Percentiles rank a stretch among this genome's conserved stretches.
phyloP scores from a whole-genome alignment of 805 yeast species.

The Teunomyces funiuensis region DNA sequence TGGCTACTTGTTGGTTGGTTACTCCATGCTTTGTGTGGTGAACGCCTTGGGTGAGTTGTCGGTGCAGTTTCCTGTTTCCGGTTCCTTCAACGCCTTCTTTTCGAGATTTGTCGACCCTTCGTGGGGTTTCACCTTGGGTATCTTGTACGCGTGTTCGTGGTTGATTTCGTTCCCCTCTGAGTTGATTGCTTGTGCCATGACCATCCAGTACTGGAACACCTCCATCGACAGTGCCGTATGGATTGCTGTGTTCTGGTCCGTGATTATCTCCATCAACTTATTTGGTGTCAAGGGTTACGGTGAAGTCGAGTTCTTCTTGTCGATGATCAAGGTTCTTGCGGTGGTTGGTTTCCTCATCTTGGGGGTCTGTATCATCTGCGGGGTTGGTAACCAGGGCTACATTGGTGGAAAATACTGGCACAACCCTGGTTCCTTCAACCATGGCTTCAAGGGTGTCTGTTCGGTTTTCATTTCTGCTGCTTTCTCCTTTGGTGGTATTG shows the following conservation, averaged over 20 bases:
- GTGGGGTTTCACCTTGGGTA: slow-evolving; percentile 52
- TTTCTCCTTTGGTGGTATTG: slow-evolving; percentile 63
- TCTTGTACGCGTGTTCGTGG: slow-evolving; percentile 43
- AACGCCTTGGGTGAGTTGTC: slow-evolving; percentile 52
- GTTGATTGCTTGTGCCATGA: slow-evolving; percentile 34
- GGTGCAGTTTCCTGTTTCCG: slow-evolving; percentile 53
- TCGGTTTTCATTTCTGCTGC: slow-evolving; percentile 50
- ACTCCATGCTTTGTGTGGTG: slow-evolving; percentile 24
- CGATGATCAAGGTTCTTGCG: slow-evolving; percentile 25
- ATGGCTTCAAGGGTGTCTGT: slow-evolving; percentile 25
- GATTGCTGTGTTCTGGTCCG: slow-evolving; percentile 36
- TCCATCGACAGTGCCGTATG: slow-evolving; percentile 35
- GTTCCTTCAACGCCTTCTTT: slow-evolving; percentile 51
- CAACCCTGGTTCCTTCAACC: slow-evolving; percentile 21
- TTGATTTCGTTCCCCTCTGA: slow-evolving; percentile 34
- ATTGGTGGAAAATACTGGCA: slow-evolving; percentile 23
- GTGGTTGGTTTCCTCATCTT: slow-evolving; percentile 30
- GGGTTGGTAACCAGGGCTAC: slow-evolving; percentile 26
- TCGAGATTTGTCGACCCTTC: slow-evolving; percentile 58
- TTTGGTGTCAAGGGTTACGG: slow-evolving; percentile 37
- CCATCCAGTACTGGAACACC: slow-evolving; percentile 36
- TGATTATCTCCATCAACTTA: slow-evolving; percentile 32
- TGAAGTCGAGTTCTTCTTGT: slow-evolving; percentile 28
- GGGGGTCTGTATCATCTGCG: slow-evolving; percentile 30
- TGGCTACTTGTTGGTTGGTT: slow-evolving; percentile 25